Base-by-base conservation (phyloP, 768 basidiomycete genomes). In the Galerina marginata region DNA sequence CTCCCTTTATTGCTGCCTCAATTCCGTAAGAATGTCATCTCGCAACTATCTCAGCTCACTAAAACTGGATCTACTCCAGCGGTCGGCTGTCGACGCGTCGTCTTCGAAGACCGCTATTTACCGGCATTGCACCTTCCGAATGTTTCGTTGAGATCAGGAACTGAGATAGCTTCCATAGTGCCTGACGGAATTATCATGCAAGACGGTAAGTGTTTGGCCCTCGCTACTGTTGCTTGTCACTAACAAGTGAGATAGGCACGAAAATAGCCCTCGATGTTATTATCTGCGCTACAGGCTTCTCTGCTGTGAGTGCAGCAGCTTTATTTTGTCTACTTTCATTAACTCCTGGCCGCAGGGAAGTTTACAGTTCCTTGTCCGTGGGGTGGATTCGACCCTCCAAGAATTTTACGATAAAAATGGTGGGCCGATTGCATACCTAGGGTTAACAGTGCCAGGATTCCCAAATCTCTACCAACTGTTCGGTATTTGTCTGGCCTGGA, bases 61-160 rank as follows among this genome's bases (percentile, higher is more conserved):
- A 45, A 2, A 53, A 5, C 50, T 1, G 15, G 4, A 29, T 16
- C 14, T 33, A 47, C 15, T 50, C 2, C 47, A 85, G 83, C 74
- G 20, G 65, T 79, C 42, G 85, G 85, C 2, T 86, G 85, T 64
- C 85, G 83, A 69, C 81, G 86, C 16, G 68, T 86, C 14, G 72
- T 87, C 6, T 73, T 81, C 58, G 82, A 87, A 64, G 72, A 80
- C 0, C 74, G 74, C 12, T 87, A 81, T 65, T 75, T 87, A 20
- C 58, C 72, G 16, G 63, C 77, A 10, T 69, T 87, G 38, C 75
- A 81, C 56, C 76, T 72, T 9, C 74, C 79, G 3, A 86, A 88
- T 67, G 73, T 86, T 9, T 62, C 71, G 15, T 50, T 62, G 4
- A 66, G 85, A 44, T 71, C 74, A 23, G 80, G 75, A 69, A 74